Evolutionary conservation across 306 rosid species (phyloP).

Genomic region (Arachis stenosperma): DNA sequence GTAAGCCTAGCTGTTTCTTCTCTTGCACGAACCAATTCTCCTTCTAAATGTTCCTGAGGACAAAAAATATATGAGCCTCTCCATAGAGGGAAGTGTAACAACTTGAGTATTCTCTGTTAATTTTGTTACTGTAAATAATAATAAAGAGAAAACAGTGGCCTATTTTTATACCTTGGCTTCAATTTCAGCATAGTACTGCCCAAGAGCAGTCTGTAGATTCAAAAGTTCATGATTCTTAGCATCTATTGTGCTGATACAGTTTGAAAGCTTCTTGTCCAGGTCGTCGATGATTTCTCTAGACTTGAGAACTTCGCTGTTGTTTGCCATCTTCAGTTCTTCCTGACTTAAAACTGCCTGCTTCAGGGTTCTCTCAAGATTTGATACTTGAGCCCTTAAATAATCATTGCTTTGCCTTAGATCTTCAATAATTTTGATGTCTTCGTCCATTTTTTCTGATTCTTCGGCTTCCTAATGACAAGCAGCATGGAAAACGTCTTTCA

Average conservation of each 20-base stretch:
- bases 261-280: conserved; percentile 64
- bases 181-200: conserved; percentile 91
- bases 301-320: conserved; percentile 59
- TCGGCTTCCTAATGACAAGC: conserved; percentile 64
- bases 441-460: conserved; percentile 89
- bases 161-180: conserved; percentile 73
- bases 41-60: conserved; percentile 74
- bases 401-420: conserved; percentile 62
- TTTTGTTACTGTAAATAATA: not conserved
- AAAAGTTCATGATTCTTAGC: conserved; percentile 73
- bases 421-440: conserved; percentile 74
- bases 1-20: conserved; percentile 65
- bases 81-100: no score
- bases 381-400: conserved; percentile 58
- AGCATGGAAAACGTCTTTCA: conserved; percentile 25
- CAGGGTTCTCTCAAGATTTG: conserved; percentile 64
- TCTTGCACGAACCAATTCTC: conserved; percentile 65
- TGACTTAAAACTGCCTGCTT: conserved; percentile 67
- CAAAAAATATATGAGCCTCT: conserved; percentile 14
- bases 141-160: not conserved
- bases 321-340: conserved; percentile 60
- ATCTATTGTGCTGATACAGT: conserved; percentile 61
- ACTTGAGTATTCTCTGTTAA: not conserved
- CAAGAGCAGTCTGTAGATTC: conserved; percentile 91
- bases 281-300: conserved; percentile 61